Conservation (phyloP, 805 yeast genomes). For the Ogataea allantospora region DNA sequence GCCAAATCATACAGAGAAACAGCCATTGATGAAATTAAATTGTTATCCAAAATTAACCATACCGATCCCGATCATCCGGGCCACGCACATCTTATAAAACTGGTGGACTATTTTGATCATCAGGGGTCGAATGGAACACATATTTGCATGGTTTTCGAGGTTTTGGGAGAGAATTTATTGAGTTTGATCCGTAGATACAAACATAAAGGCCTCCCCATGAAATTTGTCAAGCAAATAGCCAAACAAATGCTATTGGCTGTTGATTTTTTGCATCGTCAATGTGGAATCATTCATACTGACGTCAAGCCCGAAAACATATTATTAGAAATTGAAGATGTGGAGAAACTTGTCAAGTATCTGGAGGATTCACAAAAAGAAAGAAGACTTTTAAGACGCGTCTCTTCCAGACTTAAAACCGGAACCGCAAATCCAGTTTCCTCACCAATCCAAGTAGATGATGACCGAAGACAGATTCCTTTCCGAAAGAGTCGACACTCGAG, state of each 20-base stretch:
- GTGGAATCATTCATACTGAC: constrained; percentile 74
- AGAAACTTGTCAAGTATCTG: constrained; percentile 44
- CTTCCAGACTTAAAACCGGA: constrained; percentile 24
- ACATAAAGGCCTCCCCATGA: constrained; percentile 47
- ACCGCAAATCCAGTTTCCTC: constrained; percentile 13
- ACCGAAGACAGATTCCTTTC: constrained; percentile 24
- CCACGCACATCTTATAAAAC: constrained; percentile 72
- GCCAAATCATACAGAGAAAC: constrained; percentile 91
- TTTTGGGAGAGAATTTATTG: constrained; percentile 87
- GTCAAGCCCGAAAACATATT: constrained; percentile 72
- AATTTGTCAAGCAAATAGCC: constrained; percentile 55
- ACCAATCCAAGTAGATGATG: constrained; percentile 14
- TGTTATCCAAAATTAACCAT: constrained; percentile 65
- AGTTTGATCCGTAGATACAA: constrained; percentile 77
- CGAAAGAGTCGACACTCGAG: constrained; percentile 47
- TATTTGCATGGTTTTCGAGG: constrained; percentile 96
- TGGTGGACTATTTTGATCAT: constrained; percentile 83
- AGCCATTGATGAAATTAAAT: constrained; percentile 87
- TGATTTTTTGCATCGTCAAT: constrained; percentile 57
- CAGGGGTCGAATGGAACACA: constrained; percentile 90
- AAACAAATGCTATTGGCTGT: constrained; percentile 54
- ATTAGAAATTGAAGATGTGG: constrained; percentile 53
- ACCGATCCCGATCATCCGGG: constrained; percentile 73
- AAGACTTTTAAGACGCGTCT: constrained; percentile 30
- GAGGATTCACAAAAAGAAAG: constrained; percentile 41